phyloP scores from a whole-genome alignment of 176 grass and related monocot species.

The Rhynchospora breviuscula region DNA sequence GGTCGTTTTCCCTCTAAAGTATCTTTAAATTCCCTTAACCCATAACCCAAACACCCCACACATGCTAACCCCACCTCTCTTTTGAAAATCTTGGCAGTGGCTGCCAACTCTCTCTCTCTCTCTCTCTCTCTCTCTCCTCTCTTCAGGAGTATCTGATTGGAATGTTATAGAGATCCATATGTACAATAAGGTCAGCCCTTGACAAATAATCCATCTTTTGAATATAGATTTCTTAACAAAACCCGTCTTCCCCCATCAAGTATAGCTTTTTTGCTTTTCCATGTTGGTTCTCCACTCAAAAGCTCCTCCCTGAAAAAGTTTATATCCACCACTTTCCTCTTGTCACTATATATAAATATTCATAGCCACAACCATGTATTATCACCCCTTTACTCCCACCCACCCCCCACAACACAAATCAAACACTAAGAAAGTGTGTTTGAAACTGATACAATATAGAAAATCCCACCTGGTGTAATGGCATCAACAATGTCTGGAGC shows the following conservation, averaged over 20 bases:
- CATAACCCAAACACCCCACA: neutral
- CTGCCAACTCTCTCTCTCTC: neutral
- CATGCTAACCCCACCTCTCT: neutral
- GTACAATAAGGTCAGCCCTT: constrained; percentile 20
- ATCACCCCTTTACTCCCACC: constrained; percentile 20
- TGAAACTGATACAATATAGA: constrained; percentile 8
- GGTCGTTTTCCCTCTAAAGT: neutral
- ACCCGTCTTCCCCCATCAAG: constrained; percentile 19
- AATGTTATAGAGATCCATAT: neutral
- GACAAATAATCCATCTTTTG: constrained; percentile 21
- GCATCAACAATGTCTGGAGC: constrained; percentile 35
- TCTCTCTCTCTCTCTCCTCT: neutral
- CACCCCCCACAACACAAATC: constrained; percentile 12
- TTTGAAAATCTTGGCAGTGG: neutral
- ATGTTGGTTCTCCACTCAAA: constrained; percentile 48
- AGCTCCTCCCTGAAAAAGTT: neutral
- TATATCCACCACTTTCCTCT: neutral
- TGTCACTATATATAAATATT: constrained; percentile 24
- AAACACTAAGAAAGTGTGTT: constrained; percentile 3
- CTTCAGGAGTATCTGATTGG: constrained; percentile 12
- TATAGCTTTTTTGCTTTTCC: constrained; percentile 18
- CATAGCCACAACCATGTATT: constrained; percentile 25
- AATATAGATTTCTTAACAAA: constrained; percentile 14
- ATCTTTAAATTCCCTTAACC: neutral
- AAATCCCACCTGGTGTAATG: constrained; percentile 29